Conservation (phyloP, 1,284 basidiomycete genomes). For the Singerocomus inundabilis region DNA sequence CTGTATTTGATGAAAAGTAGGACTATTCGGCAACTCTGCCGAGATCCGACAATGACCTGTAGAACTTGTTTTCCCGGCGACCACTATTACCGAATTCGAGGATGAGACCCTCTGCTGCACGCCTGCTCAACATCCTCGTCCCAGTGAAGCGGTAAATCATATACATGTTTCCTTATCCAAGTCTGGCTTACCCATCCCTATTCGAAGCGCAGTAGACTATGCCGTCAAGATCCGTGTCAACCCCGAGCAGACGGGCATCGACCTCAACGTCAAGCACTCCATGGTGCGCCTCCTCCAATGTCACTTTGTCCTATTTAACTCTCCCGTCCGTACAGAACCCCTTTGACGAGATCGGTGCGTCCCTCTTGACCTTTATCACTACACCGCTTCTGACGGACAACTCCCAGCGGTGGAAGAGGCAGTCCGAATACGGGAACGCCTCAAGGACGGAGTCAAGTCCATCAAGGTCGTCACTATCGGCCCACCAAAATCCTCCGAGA, state of each 20-base stretch:
- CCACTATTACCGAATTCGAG: slow-evolving; percentile 15
- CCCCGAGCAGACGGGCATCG: slow-evolving; percentile 87
- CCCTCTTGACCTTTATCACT: background rate
- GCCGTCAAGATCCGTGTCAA: slow-evolving; percentile 95
- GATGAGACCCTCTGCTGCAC: slow-evolving; percentile 74
- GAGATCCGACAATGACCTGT: slow-evolving; percentile 17
- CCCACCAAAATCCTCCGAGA: slow-evolving; percentile 87
- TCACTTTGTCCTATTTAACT: background rate
- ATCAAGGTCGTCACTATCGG: slow-evolving; percentile 95
- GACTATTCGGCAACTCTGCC: slow-evolving; percentile 11
- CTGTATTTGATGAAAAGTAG: too few species aligned
- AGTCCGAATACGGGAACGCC: slow-evolving; percentile 84
- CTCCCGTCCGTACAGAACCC: slow-evolving; percentile 66
- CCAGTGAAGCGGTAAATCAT: slow-evolving; percentile 79
- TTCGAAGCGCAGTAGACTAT: slow-evolving; percentile 71
- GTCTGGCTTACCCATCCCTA: background rate
- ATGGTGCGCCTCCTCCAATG: slow-evolving; percentile 64
- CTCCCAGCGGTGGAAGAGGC: slow-evolving; percentile 93
- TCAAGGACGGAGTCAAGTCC: slow-evolving; percentile 73
- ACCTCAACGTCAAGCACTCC: slow-evolving; percentile 94
- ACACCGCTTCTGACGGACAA: background rate
- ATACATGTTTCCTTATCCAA: slow-evolving; percentile 9
- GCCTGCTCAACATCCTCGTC: slow-evolving; percentile 85
- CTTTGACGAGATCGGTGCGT: slow-evolving; percentile 92
- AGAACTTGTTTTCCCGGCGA: slow-evolving; percentile 2